Percentiles rank a stretch among this genome's conserved stretches.
phyloP scores from a whole-genome alignment of 805 yeast genomes.

The Priceomyces carsonii region DNA sequence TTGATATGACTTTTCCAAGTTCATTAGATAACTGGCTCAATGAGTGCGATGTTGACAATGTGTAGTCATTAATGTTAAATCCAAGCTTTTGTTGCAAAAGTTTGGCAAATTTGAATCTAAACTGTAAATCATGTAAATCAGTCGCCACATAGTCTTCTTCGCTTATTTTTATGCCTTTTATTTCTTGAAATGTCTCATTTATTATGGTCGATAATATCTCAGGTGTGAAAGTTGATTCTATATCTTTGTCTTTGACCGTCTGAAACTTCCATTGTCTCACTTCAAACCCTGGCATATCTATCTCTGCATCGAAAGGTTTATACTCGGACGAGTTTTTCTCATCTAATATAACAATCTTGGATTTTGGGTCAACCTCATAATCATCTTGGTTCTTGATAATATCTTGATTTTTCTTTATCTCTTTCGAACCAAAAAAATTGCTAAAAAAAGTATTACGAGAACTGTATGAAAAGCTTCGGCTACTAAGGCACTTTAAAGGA shows the following conservation, averaged over 20 bases:
- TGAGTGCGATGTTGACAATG: conserved; percentile 42
- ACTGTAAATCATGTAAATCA: conserved; percentile 42
- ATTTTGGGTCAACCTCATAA: conserved; percentile 29
- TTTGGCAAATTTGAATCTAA: conserved; percentile 52
- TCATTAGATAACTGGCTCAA: conserved; percentile 39
- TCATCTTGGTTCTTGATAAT: conserved; percentile 40
- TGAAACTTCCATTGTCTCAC: conserved; percentile 37
- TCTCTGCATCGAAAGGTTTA: conserved; percentile 23
- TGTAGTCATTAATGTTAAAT: conserved; percentile 53
- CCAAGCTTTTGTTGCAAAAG: conserved; percentile 49
- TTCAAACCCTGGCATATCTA: conserved; percentile 37
- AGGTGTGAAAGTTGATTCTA: conserved; percentile 28
- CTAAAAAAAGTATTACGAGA: conserved; percentile 24
- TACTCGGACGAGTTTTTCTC: conserved; percentile 34
- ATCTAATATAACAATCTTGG: conserved; percentile 37
- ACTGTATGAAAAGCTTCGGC: conserved; percentile 11
- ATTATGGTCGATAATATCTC: conserved; percentile 25
- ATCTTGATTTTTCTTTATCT: conserved; percentile 32
- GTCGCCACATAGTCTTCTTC: conserved; percentile 13
- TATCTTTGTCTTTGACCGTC: conserved; percentile 20
- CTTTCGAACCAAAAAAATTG: conserved; percentile 34
- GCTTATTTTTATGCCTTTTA: conserved; percentile 18
- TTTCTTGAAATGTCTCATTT: conserved; percentile 23
- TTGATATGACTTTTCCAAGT: conserved; percentile 39
- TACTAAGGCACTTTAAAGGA: conserved; percentile 9